These are phyloP conservation scores for Cryomyces minteri DNA, from an alignment of 495 filamentous ascomycete species.

Conservation along the genomic window DNA sequence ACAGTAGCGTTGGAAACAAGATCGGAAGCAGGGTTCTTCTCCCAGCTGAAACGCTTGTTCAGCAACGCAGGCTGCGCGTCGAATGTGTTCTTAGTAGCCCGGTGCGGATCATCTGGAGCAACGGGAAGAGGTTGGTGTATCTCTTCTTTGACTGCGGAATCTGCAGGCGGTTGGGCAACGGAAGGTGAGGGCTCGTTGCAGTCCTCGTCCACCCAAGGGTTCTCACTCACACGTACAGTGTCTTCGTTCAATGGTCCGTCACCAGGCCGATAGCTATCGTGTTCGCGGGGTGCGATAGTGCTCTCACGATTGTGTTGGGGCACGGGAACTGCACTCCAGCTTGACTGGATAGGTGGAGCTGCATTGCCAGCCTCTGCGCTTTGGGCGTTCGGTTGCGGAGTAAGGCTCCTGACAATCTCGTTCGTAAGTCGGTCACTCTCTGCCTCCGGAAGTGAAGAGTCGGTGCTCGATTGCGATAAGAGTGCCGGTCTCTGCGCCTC, in stretches of 20 bases:
- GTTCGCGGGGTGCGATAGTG: constrained; percentile 35
- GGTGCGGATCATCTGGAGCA: too few species aligned
- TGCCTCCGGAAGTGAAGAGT: constrained; percentile 36
- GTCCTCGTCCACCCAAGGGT: too few species aligned
- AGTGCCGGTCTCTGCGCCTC: neutral
- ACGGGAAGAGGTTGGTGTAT: too few species aligned
- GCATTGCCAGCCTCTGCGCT: neutral
- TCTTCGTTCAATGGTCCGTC: neutral
- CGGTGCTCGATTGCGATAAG: constrained; percentile 32
- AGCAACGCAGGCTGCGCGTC: constrained; percentile 4
- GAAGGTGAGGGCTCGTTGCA: too few species aligned
- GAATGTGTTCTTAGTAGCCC: too few species aligned
- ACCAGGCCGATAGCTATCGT: constrained; percentile 39
- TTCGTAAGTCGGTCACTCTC: constrained; percentile 63
- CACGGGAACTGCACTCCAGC: neutral
- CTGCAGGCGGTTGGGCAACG: too few species aligned
- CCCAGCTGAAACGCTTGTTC: constrained; percentile 20
- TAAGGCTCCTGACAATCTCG: constrained; percentile 68
- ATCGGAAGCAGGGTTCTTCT: constrained; percentile 2
- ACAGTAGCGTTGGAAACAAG: too few species aligned
- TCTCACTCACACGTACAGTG: too few species aligned
- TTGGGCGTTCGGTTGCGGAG: constrained; percentile 15
- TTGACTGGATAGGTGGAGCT: neutral
- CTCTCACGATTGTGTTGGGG: constrained; percentile 18
- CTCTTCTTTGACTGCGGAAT: too few species aligned